Conservation (phyloP, 805 yeast species). For the Ogataea kodamae region DNA sequence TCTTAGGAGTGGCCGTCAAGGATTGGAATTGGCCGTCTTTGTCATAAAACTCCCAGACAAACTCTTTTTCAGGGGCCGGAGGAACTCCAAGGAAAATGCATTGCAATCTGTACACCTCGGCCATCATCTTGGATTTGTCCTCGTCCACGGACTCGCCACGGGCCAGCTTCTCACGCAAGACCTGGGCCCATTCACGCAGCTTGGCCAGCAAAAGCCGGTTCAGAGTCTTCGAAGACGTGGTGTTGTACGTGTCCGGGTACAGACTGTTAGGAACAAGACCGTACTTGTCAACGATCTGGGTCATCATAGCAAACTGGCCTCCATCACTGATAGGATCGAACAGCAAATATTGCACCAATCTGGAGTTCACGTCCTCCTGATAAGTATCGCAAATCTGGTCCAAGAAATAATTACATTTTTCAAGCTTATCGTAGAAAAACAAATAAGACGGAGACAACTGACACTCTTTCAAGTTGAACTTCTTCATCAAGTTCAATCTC, state of each 20-base stretch:
- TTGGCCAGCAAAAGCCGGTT: conserved; percentile 64
- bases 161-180: conserved; percentile 48
- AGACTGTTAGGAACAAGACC: conserved; percentile 74
- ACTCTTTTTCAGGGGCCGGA: conserved; percentile 64
- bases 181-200: conserved; percentile 74
- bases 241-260: conserved; percentile 64
- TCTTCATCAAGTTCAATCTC: conserved; percentile 58
- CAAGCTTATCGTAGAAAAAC: conserved; percentile 83
- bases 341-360: conserved; percentile 64
- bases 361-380: conserved; percentile 61
- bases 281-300: conserved; percentile 72
- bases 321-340: conserved; percentile 74
- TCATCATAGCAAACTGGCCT: conserved; percentile 84
- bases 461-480: conserved; percentile 61
- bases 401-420: conserved; percentile 75
- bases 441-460: conserved; percentile 77
- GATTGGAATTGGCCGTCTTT: conserved; percentile 54
- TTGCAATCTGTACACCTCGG: conserved; percentile 61
- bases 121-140: conserved; percentile 41
- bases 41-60: conserved; percentile 73
- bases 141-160: conserved; percentile 39
- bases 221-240: conserved; percentile 49
- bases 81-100: conserved; percentile 74
- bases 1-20: conserved; percentile 56
- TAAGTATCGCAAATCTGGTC: conserved; percentile 73